These are phyloP conservation scores for Pyricularia sp. DNA, from an alignment of 2,329 filamentous ascomycete genomes.

Conservation along the genomic window DNA sequence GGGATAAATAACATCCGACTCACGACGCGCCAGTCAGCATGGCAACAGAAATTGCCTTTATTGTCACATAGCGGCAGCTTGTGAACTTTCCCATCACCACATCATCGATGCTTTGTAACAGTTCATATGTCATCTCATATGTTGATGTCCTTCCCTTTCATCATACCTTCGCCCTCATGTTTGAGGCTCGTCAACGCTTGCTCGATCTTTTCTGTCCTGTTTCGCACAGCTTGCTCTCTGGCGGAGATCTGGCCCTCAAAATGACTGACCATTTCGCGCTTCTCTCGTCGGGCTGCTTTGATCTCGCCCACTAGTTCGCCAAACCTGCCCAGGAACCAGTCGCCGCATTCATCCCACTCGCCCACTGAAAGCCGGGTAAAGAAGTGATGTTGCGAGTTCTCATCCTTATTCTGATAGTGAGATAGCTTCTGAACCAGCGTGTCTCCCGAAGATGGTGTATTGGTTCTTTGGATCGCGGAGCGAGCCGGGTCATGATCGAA, in stretches of 20 bases:
- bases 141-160: conserved; percentile 28
- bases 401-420: conserved; percentile 33
- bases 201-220: conserved; percentile 39
- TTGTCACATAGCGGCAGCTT: not conserved
- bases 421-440: conserved; percentile 34
- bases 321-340: conserved; percentile 47
- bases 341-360: conserved; percentile 46
- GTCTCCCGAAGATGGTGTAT: conserved; percentile 18
- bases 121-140: conserved; percentile 8
- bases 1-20: not conserved
- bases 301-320: conserved; percentile 33
- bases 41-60: not conserved
- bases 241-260: conserved; percentile 43
- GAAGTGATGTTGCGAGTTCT: conserved; percentile 29
- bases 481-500: conserved; percentile 45
- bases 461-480: conserved; percentile 21
- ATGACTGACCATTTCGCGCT: conserved; percentile 32
- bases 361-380: conserved; percentile 39
- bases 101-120: not conserved
- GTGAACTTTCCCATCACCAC: not conserved
- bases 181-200: conserved; percentile 41
- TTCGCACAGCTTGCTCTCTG: conserved; percentile 40
- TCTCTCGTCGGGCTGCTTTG: conserved; percentile 32
- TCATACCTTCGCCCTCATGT: conserved; percentile 42
- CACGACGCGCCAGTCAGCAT: not conserved